Base-by-base conservation (phyloP, 192 early-diverging fungal genomes). In the Rhizophagus clarus region DNA sequence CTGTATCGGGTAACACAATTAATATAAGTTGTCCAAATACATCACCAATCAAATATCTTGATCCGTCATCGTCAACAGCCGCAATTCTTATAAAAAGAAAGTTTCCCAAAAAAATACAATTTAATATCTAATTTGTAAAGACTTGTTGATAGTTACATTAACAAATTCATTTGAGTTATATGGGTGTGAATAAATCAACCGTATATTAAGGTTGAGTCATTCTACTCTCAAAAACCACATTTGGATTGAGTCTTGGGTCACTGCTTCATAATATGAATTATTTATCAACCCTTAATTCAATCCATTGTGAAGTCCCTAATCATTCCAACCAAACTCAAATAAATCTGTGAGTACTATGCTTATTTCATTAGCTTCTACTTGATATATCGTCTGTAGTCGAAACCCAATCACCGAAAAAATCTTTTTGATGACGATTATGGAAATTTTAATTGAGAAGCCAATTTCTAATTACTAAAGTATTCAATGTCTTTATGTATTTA, bases 21-120 rank as follows among this genome's bases (percentile, higher is more conserved):
- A 93, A 81, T 72, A 89, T 91, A 34, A 98, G 74, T 4, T 82
- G 83, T 45, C 95, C 94, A 8, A 81, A 78, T 40, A 85, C 82
- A 81, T 96, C 95, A 22, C 91, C 91, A 4, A 96, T 71, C n/a
- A 97, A 85, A 79, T 89, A 92, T 71, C 91, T 87, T 29, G 81
- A 72, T 60, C 87, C 84, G 7, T 86, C 82, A 15, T 77, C 79
- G 79, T 92, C 89, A 1, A 94, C 76, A 68, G 82, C 84, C n/a
- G 83, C 86, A 40, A 77, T 34, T 42, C 75, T 77, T 66, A 32
- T 37, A 12, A 40, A 40, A 42, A 73, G 29, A 49, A n/a, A 12
- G 10, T n/a, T 22, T 20, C 49, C 49, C 49, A 56, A 56, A 56
- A 45, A 45, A 45, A 45, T 45, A 56, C 14, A 56, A 22, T 56